These are phyloP conservation scores for Penicillium sp. DNA, from an alignment of 2,329 filamentous ascomycete species.

Conservation along the genomic window DNA sequence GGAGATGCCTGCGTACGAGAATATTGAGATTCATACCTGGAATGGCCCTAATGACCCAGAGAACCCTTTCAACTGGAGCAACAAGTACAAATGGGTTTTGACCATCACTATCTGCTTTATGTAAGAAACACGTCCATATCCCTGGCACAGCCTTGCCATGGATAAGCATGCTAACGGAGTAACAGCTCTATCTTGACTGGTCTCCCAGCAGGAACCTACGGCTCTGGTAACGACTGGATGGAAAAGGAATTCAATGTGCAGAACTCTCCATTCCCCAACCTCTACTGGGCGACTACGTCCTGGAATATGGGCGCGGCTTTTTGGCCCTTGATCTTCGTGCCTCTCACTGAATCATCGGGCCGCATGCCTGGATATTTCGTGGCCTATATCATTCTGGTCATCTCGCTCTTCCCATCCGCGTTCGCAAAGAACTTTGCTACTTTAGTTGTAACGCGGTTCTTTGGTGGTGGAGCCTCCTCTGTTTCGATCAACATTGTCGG, in stretches of 20 bases:
- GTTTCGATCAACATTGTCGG: constrained; percentile 42
- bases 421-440: constrained; percentile 45
- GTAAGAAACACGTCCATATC: constrained; percentile 9
- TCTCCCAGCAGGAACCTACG: constrained; percentile 41
- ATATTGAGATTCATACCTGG: constrained; percentile 8
- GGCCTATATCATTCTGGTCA: constrained; percentile 39
- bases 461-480: constrained; percentile 43
- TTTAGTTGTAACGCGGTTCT: constrained; percentile 42
- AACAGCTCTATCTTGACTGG: constrained; percentile 39
- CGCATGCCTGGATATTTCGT: constrained; percentile 44
- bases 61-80: constrained; percentile 12
- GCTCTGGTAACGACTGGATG: constrained; percentile 32
- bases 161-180: background rate
- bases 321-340: constrained; percentile 36
- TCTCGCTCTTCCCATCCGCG: constrained; percentile 42
- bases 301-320: constrained; percentile 40
- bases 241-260: constrained; percentile 30
- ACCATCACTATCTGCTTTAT: constrained; percentile 41
- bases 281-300: constrained; percentile 32
- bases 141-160: background rate
- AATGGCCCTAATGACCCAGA: constrained; percentile 6
- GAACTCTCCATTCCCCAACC: constrained; percentile 32
- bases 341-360: constrained; percentile 40
- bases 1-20: background rate
- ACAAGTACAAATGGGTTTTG: constrained; percentile 3